Conservation (phyloP, 2,329 filamentous ascomycete species). For the Alternaria tenuissima region DNA sequence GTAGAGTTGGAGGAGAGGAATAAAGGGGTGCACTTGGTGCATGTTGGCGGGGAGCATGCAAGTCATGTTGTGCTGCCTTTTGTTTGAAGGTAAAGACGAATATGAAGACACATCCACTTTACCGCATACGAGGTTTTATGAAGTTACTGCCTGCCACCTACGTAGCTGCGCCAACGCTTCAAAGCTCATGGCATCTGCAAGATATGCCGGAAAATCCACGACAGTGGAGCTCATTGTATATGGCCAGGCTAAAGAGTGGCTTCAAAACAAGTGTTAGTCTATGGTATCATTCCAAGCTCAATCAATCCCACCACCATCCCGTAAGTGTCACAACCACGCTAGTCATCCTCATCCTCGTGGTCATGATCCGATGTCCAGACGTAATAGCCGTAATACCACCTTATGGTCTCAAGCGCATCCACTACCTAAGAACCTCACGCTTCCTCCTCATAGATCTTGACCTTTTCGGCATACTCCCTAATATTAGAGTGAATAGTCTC, state of each 20-base stretch:
- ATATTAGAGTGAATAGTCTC: constrained; percentile 85
- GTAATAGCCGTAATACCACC: background rate
- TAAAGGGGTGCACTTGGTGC: constrained; percentile 18
- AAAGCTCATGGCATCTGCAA: too few relatives aligned
- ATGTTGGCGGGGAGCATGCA: constrained; percentile 14
- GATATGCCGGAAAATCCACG: too few relatives aligned
- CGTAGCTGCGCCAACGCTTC: too few relatives aligned
- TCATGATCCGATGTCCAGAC: background rate
- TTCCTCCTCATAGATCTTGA: constrained; percentile 75
- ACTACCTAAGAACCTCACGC: background rate
- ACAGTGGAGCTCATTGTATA: too few relatives aligned
- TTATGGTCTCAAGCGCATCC: background rate
- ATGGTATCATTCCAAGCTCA: constrained; percentile 18
- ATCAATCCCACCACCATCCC: background rate
- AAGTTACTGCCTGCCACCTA: too few relatives aligned
- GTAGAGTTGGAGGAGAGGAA: constrained; percentile 16
- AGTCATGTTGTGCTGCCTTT: constrained; percentile 15
- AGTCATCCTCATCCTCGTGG: background rate
- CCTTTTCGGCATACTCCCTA: constrained; percentile 78
- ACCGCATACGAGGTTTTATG: too few relatives aligned
- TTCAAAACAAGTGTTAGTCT: constrained; percentile 6
- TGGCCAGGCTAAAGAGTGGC: background rate
- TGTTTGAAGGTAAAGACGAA: background rate
- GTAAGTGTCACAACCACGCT: background rate
- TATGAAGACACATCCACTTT: too few relatives aligned